Base-by-base conservation (phyloP, 306 rosid genomes). In the Pueraria montana region DNA sequence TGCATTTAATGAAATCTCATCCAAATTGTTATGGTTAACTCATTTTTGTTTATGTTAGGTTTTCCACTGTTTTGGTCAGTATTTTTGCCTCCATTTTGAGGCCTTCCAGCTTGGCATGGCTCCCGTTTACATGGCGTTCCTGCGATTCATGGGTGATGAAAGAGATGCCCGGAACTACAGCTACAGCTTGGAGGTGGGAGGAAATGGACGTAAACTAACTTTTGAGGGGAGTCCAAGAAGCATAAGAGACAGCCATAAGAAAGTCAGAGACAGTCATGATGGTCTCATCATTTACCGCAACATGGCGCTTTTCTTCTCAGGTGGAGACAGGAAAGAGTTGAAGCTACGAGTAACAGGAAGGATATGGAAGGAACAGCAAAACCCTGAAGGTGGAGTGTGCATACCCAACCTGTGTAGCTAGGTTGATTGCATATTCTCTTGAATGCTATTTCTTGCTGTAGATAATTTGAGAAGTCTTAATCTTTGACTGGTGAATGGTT, bases 21-120 rank as follows among this genome's bases (percentile, higher is more conserved):
- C 72, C 74, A 27, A 79, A 55, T 67, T 18, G 63, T 75, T 43
- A 63, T 74, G 50, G 75, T 67, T 58, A 48, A 49, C 80, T 62
- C 42, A 36, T 40, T 73, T 58, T 77, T 59, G 58, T 71, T 77
- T 45, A 43, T 72, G 69, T 36, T 84, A 92, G 97, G 97, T 92
- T 45, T 92, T 92, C 89, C 87, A 90, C 74, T 92, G 97, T 65
- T 92, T 92, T 77, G 94, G 97, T 50, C 89, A 90, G 80, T 90
- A 92, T 78, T 92, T 92, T 76, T 92, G 97, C 84, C 92, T 92
- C 70, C 97, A 92, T 86, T 92, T 92, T 53, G 97, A 92, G 85
- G 97, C 97, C 64, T 92, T 90, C 85, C 94, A 92, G 88, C 94
- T 92, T 4, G 97, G 92, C 66, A 83, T 86, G 92, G 91, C 92